Base-by-base conservation (phyloP, 768 basidiomycete species). In the Boletus barrowsii region DNA sequence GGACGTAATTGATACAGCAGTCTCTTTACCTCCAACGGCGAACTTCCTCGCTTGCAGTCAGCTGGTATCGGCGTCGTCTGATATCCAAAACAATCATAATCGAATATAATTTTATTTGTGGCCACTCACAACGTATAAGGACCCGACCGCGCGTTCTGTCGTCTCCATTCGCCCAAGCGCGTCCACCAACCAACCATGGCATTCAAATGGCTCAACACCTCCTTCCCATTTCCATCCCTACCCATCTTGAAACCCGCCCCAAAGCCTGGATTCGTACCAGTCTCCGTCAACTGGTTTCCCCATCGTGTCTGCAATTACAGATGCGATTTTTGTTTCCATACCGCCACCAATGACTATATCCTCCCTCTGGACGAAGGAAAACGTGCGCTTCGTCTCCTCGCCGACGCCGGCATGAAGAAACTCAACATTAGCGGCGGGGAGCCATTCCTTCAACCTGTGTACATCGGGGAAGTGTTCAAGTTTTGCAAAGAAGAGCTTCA, bases 271-370 rank as follows among this genome's bases (percentile, higher is more conserved):
- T 47, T 40, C 40, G 50, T 56, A 3, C 65, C 65, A 20, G 55
- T 67, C 1, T 67, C 66, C 1, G 67, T 66, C 2, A 67, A 67
- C 47, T 67, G 66, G 66, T 67, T 67, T n/a, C 66, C 66, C 0
- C 57, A 61, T 26, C 47, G 66, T 10, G 52, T 56, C 1, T 67
- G 66, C 42, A 77, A 77, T 42, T 76, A 77, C 32, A 53, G 63
- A 10, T 75, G 74, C 37, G 62, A 69, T 5, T 75, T 77, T 51
- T 76, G 75, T 57, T 76, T 77, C 43, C 75, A 76, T 36, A 77
- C 75, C 1, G 62, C 57, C 42, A 73, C 66, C 17, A 73, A 69
- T n/a, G 49, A 67, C 3, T 61, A 60, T 11, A 72, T 75, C 20
- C 64, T 76, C 5, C 67, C 69, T 2, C 39, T 76, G 9, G 68